Evolutionary conservation across 2,329 filamentous ascomycete genomes (phyloP).

Genomic region (Paracamarosporium sp.): DNA sequence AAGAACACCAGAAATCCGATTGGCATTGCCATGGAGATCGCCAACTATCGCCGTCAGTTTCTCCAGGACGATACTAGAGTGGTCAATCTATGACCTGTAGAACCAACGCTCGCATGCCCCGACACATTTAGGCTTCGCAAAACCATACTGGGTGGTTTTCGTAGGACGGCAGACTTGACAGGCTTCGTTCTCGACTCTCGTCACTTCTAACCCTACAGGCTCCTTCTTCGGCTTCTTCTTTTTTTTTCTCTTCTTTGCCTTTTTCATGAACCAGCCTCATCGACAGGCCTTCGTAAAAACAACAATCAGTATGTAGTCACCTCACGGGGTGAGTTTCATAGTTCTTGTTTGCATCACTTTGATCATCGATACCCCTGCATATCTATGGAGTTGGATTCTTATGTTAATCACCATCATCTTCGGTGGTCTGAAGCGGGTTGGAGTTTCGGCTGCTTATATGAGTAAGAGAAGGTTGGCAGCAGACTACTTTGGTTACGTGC

Average conservation of each 20-base stretch:
- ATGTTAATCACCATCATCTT: not conserved
- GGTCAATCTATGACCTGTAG: slow-evolving; percentile 40
- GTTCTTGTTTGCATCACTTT: slow-evolving; percentile 5
- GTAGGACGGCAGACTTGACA: not conserved
- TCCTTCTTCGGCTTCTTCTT: not conserved
- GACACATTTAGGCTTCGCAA: not conserved
- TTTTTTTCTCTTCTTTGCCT: not conserved
- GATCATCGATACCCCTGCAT: slow-evolving; percentile 29
- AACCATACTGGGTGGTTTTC: not conserved
- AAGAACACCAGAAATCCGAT: slow-evolving; percentile 47
- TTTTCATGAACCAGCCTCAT: not conserved
- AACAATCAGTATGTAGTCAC: not conserved
- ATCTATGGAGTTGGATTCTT: slow-evolving; percentile 17
- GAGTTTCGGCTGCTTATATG: slow-evolving; percentile 1
- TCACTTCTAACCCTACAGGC: not conserved
- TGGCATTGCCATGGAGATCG: slow-evolving; percentile 47
- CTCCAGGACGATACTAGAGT: slow-evolving; percentile 48
- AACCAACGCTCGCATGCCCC: not conserved
- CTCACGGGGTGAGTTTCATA: not conserved
- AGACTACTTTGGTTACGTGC: not conserved
- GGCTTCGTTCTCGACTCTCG: not conserved
- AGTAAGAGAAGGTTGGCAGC: not conserved
- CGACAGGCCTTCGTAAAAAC: not conserved
- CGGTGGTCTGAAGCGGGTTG: not conserved
- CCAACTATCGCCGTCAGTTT: slow-evolving; percentile 48